Evolutionary conservation across 2,329 filamentous ascomycete species (phyloP).

Genomic region (Phaeosphaeria sp.): DNA sequence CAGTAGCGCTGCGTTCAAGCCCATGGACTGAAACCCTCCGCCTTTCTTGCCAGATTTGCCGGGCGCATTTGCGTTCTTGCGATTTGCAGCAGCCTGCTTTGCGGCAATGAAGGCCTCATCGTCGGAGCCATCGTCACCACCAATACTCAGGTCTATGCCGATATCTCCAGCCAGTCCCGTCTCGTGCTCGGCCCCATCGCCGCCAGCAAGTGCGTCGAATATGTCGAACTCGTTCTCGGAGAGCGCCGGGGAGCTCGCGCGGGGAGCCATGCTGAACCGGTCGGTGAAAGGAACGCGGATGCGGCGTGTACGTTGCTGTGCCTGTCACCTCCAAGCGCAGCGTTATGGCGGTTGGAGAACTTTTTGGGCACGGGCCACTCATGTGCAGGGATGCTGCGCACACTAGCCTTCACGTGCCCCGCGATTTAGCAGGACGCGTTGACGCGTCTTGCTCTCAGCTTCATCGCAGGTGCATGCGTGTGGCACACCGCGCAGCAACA

Average conservation of each 20-base stretch:
- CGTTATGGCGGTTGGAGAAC: slow-evolving; percentile 10
- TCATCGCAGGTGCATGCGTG: slow-evolving; percentile 10
- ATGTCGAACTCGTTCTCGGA: slow-evolving; percentile 96
- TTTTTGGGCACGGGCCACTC: slow-evolving; percentile 33
- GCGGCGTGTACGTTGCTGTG: slow-evolving; percentile 16
- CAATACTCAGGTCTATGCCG: slow-evolving; percentile 47
- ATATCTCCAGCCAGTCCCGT: slow-evolving; percentile 44
- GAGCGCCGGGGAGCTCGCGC: slow-evolving; percentile 77
- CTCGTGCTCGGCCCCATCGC: slow-evolving; percentile 56
- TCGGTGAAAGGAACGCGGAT: slow-evolving; percentile 1
- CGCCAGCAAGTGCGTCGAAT: slow-evolving; percentile 74
- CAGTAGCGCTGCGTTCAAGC: slow-evolving; percentile 79
- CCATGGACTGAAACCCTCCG: slow-evolving; percentile 96
- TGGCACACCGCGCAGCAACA: slow-evolving; percentile 13
- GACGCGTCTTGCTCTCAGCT: slow-evolving; percentile 37
- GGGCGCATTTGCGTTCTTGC: slow-evolving; percentile 75
- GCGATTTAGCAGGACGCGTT: slow-evolving; percentile 30
- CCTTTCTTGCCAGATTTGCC: slow-evolving; percentile 91
- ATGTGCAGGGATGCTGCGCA: slow-evolving; percentile 20
- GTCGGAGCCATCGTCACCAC: slow-evolving; percentile 63
- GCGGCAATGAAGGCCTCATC: slow-evolving; percentile 93
- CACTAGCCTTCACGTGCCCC: slow-evolving; percentile 24
- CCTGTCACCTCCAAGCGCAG: slow-evolving; percentile 4
- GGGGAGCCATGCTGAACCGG: slow-evolving; percentile 67
- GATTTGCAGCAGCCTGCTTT: slow-evolving; percentile 83